phyloP scores from a whole-genome alignment of 768 basidiomycete genomes.

The Hericium coralloides region DNA sequence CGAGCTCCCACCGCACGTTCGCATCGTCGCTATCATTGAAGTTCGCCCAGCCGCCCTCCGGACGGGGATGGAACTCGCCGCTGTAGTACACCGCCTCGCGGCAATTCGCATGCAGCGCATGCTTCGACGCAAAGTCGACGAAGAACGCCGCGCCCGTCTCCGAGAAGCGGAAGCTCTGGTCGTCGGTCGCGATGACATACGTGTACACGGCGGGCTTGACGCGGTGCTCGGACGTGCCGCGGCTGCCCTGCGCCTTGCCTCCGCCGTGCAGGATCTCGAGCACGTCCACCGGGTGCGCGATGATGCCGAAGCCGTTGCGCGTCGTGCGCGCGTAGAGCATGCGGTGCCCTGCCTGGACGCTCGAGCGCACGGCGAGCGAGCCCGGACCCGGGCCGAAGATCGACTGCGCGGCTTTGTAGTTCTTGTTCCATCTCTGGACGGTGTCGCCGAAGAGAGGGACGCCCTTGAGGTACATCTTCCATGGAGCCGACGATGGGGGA shows the following conservation, averaged over 20 bases:
- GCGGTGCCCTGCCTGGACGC: slow-evolving; percentile 64
- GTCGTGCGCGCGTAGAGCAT: slow-evolving; percentile 66
- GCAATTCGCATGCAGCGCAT: slow-evolving; percentile 77
- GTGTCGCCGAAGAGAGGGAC: slow-evolving; percentile 48
- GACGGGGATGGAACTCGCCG: slow-evolving; percentile 75
- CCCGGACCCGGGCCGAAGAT: slow-evolving; percentile 56
- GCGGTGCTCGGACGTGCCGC: slow-evolving; percentile 25
- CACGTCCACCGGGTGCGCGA: slow-evolving; percentile 41
- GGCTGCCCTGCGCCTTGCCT: slow-evolving; percentile 1
- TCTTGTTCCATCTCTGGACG: slow-evolving; percentile 56
- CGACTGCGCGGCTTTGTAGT: slow-evolving; percentile 61
- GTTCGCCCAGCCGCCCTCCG: slow-evolving; percentile 54
- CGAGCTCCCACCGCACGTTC: slow-evolving; percentile 66
- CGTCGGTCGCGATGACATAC: slow-evolving; percentile 70
- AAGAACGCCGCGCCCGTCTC: slow-evolving; percentile 85
- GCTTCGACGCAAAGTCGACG: slow-evolving; percentile 81
- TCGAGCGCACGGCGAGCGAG: slow-evolving; percentile 53
- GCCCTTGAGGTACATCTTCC: slow-evolving; percentile 63
- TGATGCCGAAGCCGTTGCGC: slow-evolving; percentile 51
- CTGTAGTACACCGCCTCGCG: slow-evolving; percentile 56
- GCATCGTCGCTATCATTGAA: slow-evolving; percentile 52
- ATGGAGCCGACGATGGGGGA: slow-evolving; percentile 70
- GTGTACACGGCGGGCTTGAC: slow-evolving; percentile 82
- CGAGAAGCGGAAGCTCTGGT: slow-evolving; percentile 73
- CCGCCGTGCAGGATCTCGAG: slow-evolving; percentile 43